Percentiles rank a stretch among this genome's conserved stretches.
phyloP scores from a whole-genome alignment of 306 rosid species.

The Fragaria iinumae region DNA sequence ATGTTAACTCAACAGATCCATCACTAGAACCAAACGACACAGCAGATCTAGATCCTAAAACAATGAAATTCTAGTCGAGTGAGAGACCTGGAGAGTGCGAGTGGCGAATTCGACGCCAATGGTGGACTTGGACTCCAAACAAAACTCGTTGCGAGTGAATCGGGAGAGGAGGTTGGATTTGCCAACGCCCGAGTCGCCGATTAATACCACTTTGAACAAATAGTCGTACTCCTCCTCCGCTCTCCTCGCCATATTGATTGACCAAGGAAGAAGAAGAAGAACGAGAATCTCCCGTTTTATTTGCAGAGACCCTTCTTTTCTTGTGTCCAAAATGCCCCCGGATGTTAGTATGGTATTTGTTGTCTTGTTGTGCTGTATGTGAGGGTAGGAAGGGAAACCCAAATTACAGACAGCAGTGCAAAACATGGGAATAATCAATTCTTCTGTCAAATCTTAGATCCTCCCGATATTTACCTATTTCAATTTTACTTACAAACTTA shows the following conservation, averaged over 20 bases:
- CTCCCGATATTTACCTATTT: no score
- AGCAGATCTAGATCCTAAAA: conserved; percentile 17
- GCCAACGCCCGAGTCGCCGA: conserved; percentile 96
- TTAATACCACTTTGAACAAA: conserved; percentile 85
- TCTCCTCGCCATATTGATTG: conserved; percentile 53
- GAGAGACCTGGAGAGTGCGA: conserved; percentile 73
- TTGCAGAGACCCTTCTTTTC: no score
- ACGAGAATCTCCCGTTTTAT: no score
- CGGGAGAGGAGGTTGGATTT: conserved; percentile 96
- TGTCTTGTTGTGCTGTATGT: no score
- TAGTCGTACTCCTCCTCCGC: conserved; percentile 90
- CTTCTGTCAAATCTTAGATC: no score
- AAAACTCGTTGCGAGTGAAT: conserved; percentile 94
- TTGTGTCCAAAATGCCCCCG: no score
- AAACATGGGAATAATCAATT: no score
- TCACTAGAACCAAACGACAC: neutral
- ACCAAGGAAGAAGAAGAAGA: no score
- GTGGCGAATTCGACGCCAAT: conserved; percentile 97
- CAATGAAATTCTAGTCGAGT: neutral
- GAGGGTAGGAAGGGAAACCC: no score
- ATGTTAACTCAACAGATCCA: neutral
- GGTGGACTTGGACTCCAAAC: conserved; percentile 93
- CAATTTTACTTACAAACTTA: no score
- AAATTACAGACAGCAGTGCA: no score
- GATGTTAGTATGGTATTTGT: no score